These are phyloP conservation scores for Arabidopsis suecica DNA, from an alignment of 345 rosid genomes.

Conservation along the genomic window DNA sequence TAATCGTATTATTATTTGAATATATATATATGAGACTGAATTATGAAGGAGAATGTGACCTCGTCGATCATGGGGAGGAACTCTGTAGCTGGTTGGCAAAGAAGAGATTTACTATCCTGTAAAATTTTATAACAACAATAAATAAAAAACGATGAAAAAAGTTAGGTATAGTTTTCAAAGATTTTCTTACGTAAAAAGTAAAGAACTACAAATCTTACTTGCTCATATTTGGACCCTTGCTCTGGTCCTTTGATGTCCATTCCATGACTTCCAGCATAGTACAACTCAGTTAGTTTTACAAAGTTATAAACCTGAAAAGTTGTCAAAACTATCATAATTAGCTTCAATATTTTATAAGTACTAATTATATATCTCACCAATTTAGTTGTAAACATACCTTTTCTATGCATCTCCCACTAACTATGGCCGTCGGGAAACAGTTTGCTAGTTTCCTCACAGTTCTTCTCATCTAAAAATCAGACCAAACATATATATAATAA, in stretches of 20 bases:
- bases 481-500: not conserved
- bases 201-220: slow-evolving; percentile 39
- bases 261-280: slow-evolving; percentile 98
- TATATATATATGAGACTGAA: not conserved
- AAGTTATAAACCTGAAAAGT: slow-evolving; percentile 57
- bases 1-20: not conserved
- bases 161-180: not conserved
- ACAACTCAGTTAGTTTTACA: slow-evolving; percentile 75
- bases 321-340: not conserved
- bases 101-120: slow-evolving; percentile 55
- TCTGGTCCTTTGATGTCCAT: slow-evolving; percentile 98
- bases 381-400: slow-evolving; percentile 61
- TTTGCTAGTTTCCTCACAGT: slow-evolving; percentile 74
- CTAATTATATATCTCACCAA: not conserved
- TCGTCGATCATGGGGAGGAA: slow-evolving; percentile 86
- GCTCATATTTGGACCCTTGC: slow-evolving; percentile 43
- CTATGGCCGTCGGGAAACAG: slow-evolving; percentile 90
- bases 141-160: not conserved
- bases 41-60: slow-evolving; percentile 51
- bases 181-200: slow-evolving; percentile 42
- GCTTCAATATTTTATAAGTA: not conserved
- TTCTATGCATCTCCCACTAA: slow-evolving; percentile 92
- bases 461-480: slow-evolving; percentile 70
- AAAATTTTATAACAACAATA: not conserved
- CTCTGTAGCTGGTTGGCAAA: slow-evolving; percentile 86